Evolutionary conservation across 176 grass and related monocot species (phyloP).

Genomic region (Areca catechu): DNA sequence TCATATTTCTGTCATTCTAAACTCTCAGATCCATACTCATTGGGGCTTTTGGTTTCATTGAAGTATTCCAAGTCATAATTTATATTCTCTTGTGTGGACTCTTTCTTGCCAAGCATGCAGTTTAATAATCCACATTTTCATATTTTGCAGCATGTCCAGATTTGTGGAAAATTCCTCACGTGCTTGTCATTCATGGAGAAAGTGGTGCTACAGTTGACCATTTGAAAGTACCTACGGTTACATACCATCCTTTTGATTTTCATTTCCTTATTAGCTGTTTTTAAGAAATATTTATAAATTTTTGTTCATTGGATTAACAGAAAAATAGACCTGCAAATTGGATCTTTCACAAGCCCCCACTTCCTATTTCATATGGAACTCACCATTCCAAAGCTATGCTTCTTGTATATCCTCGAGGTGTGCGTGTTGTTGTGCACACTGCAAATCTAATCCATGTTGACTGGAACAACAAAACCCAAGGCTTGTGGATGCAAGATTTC

Average conservation of each 20-base stretch:
- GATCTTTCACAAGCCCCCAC: constrained; percentile 73
- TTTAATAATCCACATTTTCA: constrained; percentile 18
- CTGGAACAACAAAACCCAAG: constrained; percentile 97
- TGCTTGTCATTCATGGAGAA: constrained; percentile 81
- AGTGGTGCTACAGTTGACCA: constrained; percentile 57
- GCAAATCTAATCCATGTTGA: constrained; percentile 96
- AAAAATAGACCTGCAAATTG: constrained; percentile 62
- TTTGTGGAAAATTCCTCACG: constrained; percentile 69
- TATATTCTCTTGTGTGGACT: too few species aligned
- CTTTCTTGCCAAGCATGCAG: too few species aligned
- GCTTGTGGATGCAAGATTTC: constrained; percentile 93
- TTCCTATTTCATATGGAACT: constrained; percentile 97
- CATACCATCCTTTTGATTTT: constrained; percentile 12
- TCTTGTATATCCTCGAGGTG: constrained; percentile 75
- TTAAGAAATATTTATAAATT: background rate
- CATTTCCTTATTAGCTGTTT: constrained; percentile 19
- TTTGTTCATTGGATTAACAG: constrained; percentile 22
- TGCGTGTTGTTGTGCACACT: constrained; percentile 87
- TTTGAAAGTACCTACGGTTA: constrained; percentile 29
- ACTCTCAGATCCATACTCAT: too few species aligned
- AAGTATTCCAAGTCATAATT: too few species aligned
- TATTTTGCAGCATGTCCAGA: constrained; percentile 57
- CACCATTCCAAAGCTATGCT: constrained; percentile 97
- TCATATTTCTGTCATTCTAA: too few species aligned
- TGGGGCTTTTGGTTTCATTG: too few species aligned